Evolutionary conservation across 208 protist genomes (phyloP), one percentile per base, ranked within the genome.

Genomic region (Kentomonas sorsogonicus): DNA sequence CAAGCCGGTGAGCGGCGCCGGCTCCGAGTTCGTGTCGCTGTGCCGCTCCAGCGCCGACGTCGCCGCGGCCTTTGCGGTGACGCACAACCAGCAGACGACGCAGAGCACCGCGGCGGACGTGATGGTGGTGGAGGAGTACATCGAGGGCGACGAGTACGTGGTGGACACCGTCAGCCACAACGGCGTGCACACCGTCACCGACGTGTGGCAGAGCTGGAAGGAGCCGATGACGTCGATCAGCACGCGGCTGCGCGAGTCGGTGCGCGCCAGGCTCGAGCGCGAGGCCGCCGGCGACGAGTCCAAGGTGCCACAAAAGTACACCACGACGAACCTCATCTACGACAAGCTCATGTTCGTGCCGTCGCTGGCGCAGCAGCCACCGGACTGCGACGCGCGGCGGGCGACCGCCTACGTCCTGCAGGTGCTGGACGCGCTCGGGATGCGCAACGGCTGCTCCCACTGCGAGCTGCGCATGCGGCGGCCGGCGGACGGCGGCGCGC

Each of bases 151-250:
- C 3, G 88, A 94, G 63, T 94, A 94, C 60, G 82, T 94, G 20
- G 81, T 94, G 33, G 81, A 94, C 60, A 75, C 74, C 43, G 81
- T 91, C 31, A 80, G 74, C 47, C 88, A 81, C 67, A 46, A 86
- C 31, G 79, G 82, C 46, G 52, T 60, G n/a, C 71, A 83, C 47
- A 75, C 89, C 29, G 84, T 91, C n/a, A 89, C 84, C 11, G 88
- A 94, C 66, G 66, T 94, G 22, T 94, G 88, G 88, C 62, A 69
- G 48, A 94, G 88, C 66, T 89, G 74, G 70, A 94, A 94, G 60
- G 83, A 70, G 48, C 73, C 81, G 1, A 30, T 67, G 33, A 20
- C 53, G 1, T 56, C 79, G 29, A 54, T 63, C 53, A 82, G 74
- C 31, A 71, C 79, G 25, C 66, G 86, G 5, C 55, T 88, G 26